Conservation (phyloP, 495 filamentous ascomycete genomes). For the Xylaria castorea region DNA sequence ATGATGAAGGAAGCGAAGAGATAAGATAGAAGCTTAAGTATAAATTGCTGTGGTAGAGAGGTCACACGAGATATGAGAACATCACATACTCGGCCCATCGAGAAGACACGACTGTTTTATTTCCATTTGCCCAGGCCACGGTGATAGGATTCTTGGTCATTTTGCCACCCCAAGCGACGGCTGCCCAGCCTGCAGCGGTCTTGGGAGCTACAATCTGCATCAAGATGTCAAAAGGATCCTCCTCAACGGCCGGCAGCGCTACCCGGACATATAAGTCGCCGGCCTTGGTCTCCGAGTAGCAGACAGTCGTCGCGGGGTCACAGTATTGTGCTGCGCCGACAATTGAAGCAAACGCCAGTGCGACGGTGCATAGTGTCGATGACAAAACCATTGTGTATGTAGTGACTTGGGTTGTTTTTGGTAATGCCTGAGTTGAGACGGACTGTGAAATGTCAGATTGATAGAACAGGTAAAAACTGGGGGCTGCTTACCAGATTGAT, state of each 20-base stretch:
- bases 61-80: background rate
- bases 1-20: background rate
- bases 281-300: constrained; percentile 47
- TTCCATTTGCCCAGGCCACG: constrained; percentile 54
- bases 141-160: constrained; percentile 59
- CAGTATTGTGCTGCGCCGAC: constrained; percentile 43
- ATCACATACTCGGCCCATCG: constrained; percentile 53
- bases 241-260: constrained; percentile 52
- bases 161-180: constrained; percentile 56
- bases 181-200: constrained; percentile 51
- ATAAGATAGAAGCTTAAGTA: background rate
- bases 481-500: background rate
- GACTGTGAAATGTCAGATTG: background rate
- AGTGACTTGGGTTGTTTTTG: background rate
- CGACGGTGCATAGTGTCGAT: background rate
- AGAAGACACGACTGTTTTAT: constrained; percentile 48
- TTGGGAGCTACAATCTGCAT: constrained; percentile 54
- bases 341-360: constrained; percentile 26
- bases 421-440: background rate
- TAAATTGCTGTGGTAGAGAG: background rate
- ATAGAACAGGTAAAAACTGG: background rate
- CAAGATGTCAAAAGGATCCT: constrained; percentile 55
- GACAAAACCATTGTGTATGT: background rate
- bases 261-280: constrained; percentile 49
- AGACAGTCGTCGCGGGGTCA: constrained; percentile 46